Evolutionary conservation across 2,329 filamentous ascomycete genomes (phyloP).

Genomic region (Pseudogymnoascus sp.): DNA sequence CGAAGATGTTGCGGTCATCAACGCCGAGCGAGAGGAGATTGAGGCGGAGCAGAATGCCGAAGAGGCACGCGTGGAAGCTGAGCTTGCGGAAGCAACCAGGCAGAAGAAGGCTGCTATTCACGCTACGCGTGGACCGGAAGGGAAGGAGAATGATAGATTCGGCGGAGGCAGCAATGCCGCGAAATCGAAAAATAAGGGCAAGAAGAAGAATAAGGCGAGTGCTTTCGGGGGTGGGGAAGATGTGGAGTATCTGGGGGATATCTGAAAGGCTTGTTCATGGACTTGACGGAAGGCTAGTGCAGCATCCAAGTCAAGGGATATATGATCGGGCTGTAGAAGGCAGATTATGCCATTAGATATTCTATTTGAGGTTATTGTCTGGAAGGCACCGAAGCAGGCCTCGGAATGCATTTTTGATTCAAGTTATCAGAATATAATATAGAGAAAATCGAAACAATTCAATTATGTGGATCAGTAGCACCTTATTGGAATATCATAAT

Average conservation of each 20-base stretch:
- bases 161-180: conserved; percentile 12
- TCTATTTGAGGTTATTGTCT: background rate
- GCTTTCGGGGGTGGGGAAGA: conserved; percentile 10
- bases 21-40: conserved; percentile 41
- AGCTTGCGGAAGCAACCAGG: conserved; percentile 17
- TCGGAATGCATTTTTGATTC: background rate
- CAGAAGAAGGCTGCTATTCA: conserved; percentile 25
- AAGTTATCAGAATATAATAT: background rate
- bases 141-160: background rate
- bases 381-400: background rate
- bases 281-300: conserved; percentile 14
- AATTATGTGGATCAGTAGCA: background rate
- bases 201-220: conserved; percentile 18
- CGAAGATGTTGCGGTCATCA: conserved; percentile 46
- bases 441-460: background rate
- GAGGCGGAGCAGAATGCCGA: conserved; percentile 38
- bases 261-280: background rate
- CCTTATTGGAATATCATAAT: background rate
- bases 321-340: background rate
- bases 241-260: conserved; percentile 1
- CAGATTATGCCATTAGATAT: background rate
- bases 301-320: conserved; percentile 6
- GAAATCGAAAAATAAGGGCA: conserved; percentile 11
- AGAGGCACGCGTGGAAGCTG: conserved; percentile 41
- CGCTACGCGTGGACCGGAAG: background rate